Percentiles rank a stretch among this genome's conserved stretches.
Evolutionary conservation across 2,329 filamentous ascomycete genomes (phyloP).

Genomic region (Talaromyces sp.): DNA sequence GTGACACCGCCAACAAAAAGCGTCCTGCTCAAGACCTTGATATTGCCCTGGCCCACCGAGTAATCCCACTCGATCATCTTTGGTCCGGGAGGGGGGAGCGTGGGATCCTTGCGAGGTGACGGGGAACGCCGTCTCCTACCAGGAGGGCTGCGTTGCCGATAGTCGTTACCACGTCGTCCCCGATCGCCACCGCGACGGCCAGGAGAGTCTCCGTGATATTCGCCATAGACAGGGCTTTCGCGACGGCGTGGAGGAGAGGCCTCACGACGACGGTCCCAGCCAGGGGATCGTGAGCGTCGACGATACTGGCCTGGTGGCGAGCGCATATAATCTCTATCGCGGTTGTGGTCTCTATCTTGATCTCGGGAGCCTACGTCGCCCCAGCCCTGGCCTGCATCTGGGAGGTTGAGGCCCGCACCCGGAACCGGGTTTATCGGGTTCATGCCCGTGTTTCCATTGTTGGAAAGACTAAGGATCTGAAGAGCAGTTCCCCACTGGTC

Average conservation of each 20-base stretch:
- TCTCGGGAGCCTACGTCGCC: conserved; percentile 35
- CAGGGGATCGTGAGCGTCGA: conserved; percentile 75
- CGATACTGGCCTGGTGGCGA: conserved; percentile 58
- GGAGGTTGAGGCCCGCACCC: conserved; percentile 25
- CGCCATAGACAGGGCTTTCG: conserved; percentile 65
- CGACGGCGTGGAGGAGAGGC: conserved; percentile 58
- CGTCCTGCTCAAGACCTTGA: conserved; percentile 91
- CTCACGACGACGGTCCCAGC: conserved; percentile 64
- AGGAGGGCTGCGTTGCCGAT: conserved; percentile 81
- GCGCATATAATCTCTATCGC: conserved; percentile 57
- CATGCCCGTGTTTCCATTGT: conserved; percentile 24
- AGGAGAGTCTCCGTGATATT: conserved; percentile 66
- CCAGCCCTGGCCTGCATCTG: conserved; percentile 21
- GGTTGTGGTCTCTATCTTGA: conserved; percentile 54
- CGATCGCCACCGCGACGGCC: conserved; percentile 54
- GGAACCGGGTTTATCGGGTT: conserved; percentile 31
- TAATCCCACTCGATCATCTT: conserved; percentile 81
- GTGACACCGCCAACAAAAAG: conserved; percentile 95
- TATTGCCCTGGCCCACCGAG: conserved; percentile 66
- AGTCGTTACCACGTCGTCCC: conserved; percentile 53
- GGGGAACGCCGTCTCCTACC: conserved; percentile 63
- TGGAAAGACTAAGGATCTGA: conserved; percentile 43
- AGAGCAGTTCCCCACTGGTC: conserved; percentile 66
- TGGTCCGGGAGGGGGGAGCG: conserved; percentile 45
- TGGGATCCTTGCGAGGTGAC: conserved; percentile 40